These are phyloP conservation scores for Lentinula guzmanii DNA, from an alignment of 768 basidiomycete species.

Conservation along the genomic window DNA sequence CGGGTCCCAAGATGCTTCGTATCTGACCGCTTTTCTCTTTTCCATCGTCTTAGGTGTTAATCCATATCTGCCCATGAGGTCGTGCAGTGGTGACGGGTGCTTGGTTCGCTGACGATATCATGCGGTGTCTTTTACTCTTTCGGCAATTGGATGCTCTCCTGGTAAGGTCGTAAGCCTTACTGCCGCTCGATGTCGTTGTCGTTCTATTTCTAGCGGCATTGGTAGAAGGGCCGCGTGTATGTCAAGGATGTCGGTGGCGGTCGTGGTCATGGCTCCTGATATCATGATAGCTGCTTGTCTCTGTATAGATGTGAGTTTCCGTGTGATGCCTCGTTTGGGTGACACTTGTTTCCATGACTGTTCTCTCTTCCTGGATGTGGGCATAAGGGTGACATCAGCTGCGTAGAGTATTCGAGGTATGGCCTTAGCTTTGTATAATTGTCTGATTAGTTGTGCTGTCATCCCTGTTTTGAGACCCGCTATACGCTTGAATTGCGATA, in stretches of 20 bases:
- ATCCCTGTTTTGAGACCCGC: not conserved
- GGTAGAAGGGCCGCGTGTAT: conserved; percentile 10
- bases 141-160: not conserved
- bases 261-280: conserved; percentile 9
- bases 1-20: no score
- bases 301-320: not conserved
- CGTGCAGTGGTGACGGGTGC: conserved; percentile 11
- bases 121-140: not conserved
- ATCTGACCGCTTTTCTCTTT: not conserved
- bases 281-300: not conserved
- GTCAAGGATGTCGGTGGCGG: conserved; percentile 10
- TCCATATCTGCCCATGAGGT: conserved; percentile 4
- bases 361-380: not conserved
- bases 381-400: not conserved
- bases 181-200: not conserved
- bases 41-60: not conserved
- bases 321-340: not conserved
- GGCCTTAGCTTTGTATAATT: not conserved
- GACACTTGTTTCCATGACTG: not conserved
- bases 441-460: not conserved
- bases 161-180: conserved; percentile 8
- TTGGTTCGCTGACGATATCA: not conserved
- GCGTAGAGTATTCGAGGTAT: not conserved
- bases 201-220: conserved; percentile 4
- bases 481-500: conserved; percentile 3